A percentile compares a stretch with the other conserved stretches of the same genome.
Conservation (phyloP, 768 basidiomycete genomes). For the Suillus decipiens region DNA sequence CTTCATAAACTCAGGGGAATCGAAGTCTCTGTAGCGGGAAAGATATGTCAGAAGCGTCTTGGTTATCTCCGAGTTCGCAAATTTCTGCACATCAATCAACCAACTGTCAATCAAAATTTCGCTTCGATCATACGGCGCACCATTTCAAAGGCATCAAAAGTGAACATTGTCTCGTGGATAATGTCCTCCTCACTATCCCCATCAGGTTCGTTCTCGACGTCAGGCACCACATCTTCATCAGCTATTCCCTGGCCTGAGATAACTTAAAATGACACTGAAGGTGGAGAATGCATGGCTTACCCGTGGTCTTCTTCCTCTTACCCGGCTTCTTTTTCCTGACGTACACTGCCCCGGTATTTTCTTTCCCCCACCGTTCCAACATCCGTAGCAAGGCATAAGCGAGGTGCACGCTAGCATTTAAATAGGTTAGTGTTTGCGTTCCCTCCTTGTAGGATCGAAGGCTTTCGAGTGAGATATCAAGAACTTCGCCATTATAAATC, state of each 20-base stretch:
- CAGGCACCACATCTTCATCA: conserved; percentile 66
- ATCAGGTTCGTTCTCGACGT: conserved; percentile 57
- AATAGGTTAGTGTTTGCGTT: conserved; percentile 76
- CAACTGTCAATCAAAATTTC: conserved; percentile 18
- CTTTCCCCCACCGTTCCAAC: conserved; percentile 87
- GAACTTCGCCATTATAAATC: conserved; percentile 92
- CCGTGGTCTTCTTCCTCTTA: conserved; percentile 52
- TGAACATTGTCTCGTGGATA: conserved; percentile 84
- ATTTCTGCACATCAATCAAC: conserved; percentile 59
- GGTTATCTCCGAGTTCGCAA: conserved; percentile 84
- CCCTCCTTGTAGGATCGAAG: conserved; percentile 78
- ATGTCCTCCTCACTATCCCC: conserved; percentile 62
- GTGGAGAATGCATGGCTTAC: conserved; percentile 34
- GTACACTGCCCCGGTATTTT: conserved; percentile 64
- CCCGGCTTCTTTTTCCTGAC: conserved; percentile 66
- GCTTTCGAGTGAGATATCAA: conserved; percentile 84
- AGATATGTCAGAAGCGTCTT: conserved; percentile 84
- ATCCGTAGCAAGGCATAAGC: conserved; percentile 84
- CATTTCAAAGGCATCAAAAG: conserved; percentile 88
- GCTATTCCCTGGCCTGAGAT: conserved; percentile 37
- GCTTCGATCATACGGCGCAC: conserved; percentile 45
- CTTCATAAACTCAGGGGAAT: conserved; percentile 77
- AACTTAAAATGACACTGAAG: conserved; percentile 12
- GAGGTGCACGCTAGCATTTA: conserved; percentile 84
- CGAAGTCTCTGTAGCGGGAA: conserved; percentile 80